Conservation (phyloP, 805 yeast genomes). For the Vanderwaltozyma yarrowii region DNA sequence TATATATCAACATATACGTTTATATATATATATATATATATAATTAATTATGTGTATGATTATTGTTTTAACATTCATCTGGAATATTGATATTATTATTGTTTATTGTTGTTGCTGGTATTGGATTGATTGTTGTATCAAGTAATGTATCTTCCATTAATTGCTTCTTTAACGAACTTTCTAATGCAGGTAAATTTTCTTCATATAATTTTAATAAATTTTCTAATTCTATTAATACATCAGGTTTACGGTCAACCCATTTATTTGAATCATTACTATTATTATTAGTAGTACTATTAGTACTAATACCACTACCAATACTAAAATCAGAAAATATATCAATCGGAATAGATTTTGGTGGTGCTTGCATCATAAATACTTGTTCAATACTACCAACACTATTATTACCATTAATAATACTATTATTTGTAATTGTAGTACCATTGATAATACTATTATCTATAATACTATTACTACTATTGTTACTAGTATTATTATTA, state of each 20-base stretch:
- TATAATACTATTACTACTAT: not conserved
- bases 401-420: not conserved
- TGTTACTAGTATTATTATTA: not conserved
- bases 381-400: not conserved
- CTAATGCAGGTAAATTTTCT: constrained; percentile 23
- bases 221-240: constrained; percentile 23
- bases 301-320: constrained; percentile 4
- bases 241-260: constrained; percentile 21
- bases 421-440: not conserved
- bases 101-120: not conserved
- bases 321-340: constrained; percentile 24
- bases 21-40: too few species aligned
- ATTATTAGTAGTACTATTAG: not conserved
- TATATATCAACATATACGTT: too few species aligned
- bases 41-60: too few species aligned
- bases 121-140: not conserved
- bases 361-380: constrained; percentile 15
- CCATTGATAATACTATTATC: not conserved
- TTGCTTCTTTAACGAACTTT: constrained; percentile 20
- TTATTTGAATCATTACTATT: constrained; percentile 3
- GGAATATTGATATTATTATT: too few species aligned
- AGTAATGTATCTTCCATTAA: constrained; percentile 2
- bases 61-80: too few species aligned
- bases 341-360: constrained; percentile 19
- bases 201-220: constrained; percentile 21